These are phyloP conservation scores for Penicillium sp. DNA, from an alignment of 2,329 filamentous ascomycete species.

Conservation along the genomic window DNA sequence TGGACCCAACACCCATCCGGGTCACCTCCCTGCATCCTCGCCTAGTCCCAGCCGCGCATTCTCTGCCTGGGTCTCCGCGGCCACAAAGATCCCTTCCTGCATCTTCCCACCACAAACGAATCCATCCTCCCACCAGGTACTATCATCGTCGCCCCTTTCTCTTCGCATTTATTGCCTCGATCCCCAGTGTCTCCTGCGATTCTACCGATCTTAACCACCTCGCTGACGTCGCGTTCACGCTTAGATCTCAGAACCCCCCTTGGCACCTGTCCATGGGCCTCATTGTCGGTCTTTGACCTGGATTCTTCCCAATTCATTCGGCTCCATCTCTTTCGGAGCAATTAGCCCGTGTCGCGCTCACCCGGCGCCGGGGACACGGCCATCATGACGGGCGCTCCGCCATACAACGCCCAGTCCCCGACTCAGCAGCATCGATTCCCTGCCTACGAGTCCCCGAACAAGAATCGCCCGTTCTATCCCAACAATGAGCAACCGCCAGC, in stretches of 20 bases:
- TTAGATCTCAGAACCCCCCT: conserved; percentile 18
- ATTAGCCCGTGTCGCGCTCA: conserved; percentile 24
- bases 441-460: conserved; percentile 42
- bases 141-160: conserved; percentile 9
- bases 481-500: conserved; percentile 35
- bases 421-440: conserved; percentile 42
- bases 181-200: conserved; percentile 2
- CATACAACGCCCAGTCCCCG: conserved; percentile 45
- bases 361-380: conserved; percentile 28
- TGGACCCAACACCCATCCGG: conserved; percentile 6
- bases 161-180: conserved; percentile 5
- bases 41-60: conserved; percentile 25
- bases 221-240: conserved; percentile 24
- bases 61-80: conserved; percentile 26
- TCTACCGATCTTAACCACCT: conserved; percentile 1
- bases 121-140: conserved; percentile 21
- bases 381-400: conserved; percentile 44
- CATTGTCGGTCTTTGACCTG: conserved; percentile 8
- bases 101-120: conserved; percentile 26
- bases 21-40: conserved; percentile 23
- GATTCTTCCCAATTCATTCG: conserved; percentile 15
- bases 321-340: conserved; percentile 1
- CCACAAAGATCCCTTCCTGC: conserved; percentile 24
- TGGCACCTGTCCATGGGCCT: conserved; percentile 19
- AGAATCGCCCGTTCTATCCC: conserved; percentile 41